A percentile compares a stretch with the other conserved stretches of the same genome.
phyloP scores from a whole-genome alignment of 352 stramenopile genomes.

The Phytophthora megakarya region DNA sequence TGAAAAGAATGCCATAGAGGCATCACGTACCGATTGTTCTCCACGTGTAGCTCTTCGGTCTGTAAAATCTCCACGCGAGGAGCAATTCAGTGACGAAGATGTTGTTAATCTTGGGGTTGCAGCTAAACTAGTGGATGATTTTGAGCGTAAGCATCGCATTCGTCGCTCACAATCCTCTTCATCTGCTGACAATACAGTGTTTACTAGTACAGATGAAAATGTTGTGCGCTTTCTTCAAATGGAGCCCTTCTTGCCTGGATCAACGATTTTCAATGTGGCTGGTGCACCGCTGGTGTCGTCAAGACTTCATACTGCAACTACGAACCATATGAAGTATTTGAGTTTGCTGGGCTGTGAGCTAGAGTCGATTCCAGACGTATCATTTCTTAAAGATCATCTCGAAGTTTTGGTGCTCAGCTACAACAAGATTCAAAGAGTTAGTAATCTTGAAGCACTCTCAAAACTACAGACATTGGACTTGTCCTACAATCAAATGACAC shows the following conservation, averaged over 20 bases:
- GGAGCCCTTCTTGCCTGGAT: constrained; percentile 41
- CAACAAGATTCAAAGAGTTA: constrained; percentile 61
- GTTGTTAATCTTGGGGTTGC: constrained; percentile 38
- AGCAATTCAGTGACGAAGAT: constrained; percentile 33
- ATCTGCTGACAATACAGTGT: constrained; percentile 11
- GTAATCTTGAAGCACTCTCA: constrained; percentile 35
- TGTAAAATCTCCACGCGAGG: constrained; percentile 11
- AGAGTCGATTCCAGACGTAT: constrained; percentile 53
- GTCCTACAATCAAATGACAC: constrained; percentile 64
- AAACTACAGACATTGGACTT: constrained; percentile 64
- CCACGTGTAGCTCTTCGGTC: background rate
- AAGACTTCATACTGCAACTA: constrained; percentile 22
- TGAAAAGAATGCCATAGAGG: constrained; percentile 5
- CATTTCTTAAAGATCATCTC: constrained; percentile 40
- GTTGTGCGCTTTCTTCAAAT: constrained; percentile 46
- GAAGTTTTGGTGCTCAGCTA: constrained; percentile 75
- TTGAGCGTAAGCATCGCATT: constrained; percentile 66
- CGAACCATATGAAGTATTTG: constrained; percentile 45
- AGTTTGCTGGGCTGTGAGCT: constrained; percentile 62
- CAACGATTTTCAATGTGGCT: background rate
- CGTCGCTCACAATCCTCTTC: constrained; percentile 40
- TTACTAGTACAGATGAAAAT: constrained; percentile 31
- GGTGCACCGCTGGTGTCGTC: background rate
- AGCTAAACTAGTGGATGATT: constrained; percentile 48
- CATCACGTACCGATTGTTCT: constrained; percentile 7